Percentiles rank a stretch among this genome's conserved stretches.
Evolutionary conservation across 495 filamentous ascomycete species (phyloP).

Genomic region (Trichoderma asperelloides): DNA sequence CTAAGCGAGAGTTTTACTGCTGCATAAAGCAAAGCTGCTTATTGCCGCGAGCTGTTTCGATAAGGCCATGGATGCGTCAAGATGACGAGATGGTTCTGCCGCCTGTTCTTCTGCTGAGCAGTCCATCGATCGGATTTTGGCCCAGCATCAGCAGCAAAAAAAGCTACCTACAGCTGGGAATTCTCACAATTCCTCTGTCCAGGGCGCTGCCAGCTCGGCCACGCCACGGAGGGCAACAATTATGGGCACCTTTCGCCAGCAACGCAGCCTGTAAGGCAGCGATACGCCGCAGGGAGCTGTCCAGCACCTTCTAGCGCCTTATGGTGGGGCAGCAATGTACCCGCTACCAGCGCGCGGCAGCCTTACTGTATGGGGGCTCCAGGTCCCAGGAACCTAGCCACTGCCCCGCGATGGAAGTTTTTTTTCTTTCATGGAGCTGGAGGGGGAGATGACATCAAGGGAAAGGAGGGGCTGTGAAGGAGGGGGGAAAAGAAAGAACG

Average conservation of each 20-base stretch:
- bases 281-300: not conserved
- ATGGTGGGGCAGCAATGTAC: conserved; percentile 4
- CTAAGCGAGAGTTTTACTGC: not conserved
- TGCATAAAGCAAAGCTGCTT: not conserved
- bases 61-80: not conserved
- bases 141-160: not conserved
- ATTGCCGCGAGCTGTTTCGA: not conserved
- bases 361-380: not conserved
- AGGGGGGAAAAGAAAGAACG: not conserved
- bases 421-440: not conserved
- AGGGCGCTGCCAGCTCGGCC: not conserved
- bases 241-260: not conserved
- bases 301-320: conserved; percentile 3
- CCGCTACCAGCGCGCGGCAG: not conserved
- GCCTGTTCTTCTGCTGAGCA: not conserved
- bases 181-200: not conserved
- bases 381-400: not conserved
- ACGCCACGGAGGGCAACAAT: too few relatives aligned
- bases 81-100: not conserved
- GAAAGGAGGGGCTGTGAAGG: not conserved
- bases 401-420: conserved; percentile 5
- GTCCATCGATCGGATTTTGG: conserved; percentile 1
- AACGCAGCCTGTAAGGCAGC: not conserved
- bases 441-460: conserved; percentile 7
- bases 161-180: not conserved